Base-by-base conservation (phyloP, 2,329 filamentous ascomycete species). In the Fusarium abutilonis region DNA sequence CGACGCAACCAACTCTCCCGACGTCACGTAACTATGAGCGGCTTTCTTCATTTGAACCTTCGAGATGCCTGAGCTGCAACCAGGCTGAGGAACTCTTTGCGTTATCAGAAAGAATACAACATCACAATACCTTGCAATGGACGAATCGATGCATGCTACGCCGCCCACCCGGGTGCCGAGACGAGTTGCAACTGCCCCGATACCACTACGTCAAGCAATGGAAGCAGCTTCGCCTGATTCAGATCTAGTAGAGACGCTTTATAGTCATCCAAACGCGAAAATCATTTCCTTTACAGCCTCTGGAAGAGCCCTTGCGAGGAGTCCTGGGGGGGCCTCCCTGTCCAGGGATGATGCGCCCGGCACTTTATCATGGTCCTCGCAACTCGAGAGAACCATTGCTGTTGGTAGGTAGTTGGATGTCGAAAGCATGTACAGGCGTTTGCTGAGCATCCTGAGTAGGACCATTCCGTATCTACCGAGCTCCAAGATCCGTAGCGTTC, bases 401-500 rank as follows among this genome's bases (percentile, higher is more conserved):
- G 84, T 91, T 58, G 89, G 89, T 91, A 79, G 61, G 83, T 38
- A 28, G 9, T 15, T 10, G 23, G 21, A 21, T 10, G 11, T 6
- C 10, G 15, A 9, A 7, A 21, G n/a, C 15, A 4, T 13, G 19
- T 15, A 21, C 19, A 21, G 7, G 11, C n/a, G 19, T 41, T 44
- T 32, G 28, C 48, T 58, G 32, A 55, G n/a, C 23, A 32, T 15
- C 14, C 7, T 15, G 14, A 50, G 11, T 15, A 86, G 93, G 92
- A 3, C 84, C 88, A 1, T 83, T 97, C 58, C 86, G 89, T 63
- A 92, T 97, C 63, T 96, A 97, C 74, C 89, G 91, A 69, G 90
- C 95, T 31, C 90, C 91, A 8, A 91, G 92, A 17, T 92, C 92
- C 9, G 91, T 95, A 14, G 91, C 92, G 11, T 97, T 97, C 70